Evolutionary conservation across 129 eudicot species (phyloP).

Genomic region (carrot (Daucus carota)): DH1_v3.0 NC_030386.2:37328001-37328500

Average conservation of each 20-base stretch:
- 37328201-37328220: not conserved
- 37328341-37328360: not conserved
- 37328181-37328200: not conserved
- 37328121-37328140: not conserved
- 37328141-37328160: not conserved
- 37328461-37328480: too few relatives aligned
- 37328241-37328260: not conserved
- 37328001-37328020: not conserved
- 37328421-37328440: not conserved
- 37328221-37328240: not conserved
- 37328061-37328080: not conserved
- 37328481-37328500: too few relatives aligned
- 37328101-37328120: not conserved
- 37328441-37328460: too few relatives aligned
- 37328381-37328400: not conserved
- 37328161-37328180: not conserved
- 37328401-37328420: too few relatives aligned
- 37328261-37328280: not conserved
- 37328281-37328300: not conserved
- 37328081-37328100: not conserved
- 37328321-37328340: not conserved
- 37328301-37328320: not conserved
- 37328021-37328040: not conserved
- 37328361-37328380: not conserved
- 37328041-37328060: not conserved